Evolutionary conservation across 2,329 filamentous ascomycete genomes (phyloP), one percentile per base, ranked within the genome.

Genomic region (Oidium heveae): DNA sequence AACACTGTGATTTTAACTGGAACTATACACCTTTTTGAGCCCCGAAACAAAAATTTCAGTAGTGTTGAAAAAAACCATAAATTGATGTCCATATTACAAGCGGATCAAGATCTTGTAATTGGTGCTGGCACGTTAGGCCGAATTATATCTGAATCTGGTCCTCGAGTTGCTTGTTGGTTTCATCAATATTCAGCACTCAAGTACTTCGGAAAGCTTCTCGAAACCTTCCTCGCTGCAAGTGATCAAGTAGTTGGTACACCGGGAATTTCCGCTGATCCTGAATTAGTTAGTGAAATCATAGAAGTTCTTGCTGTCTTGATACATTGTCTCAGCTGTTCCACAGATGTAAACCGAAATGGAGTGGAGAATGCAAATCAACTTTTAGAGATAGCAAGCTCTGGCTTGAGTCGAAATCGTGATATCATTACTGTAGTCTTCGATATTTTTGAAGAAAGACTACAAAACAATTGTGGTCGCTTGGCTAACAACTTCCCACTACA

Each of bases 371-470:
- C 62, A 34, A 58, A 56, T 24, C 54, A 58, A 15, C 68, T 83
- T 13, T 65, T 83, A 36, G 71, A 74, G 37, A 76, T 79, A 69
- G 73, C 72, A 59, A 76, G 71, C 66, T 77, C 69, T 64, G 75
- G 65, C 57, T 70, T 72, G 59, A 68, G 68, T 24, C 71, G 75
- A 37, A 79, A 75, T 54, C 68, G 70, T 55, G 89, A 95, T 64
- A 81, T 96, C 54, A 75, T 94, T 54, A 79, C 77, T 12, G 76
- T 95, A 44, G 71, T 96, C 32, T 84, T 87, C 60, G 83, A 93
- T 57, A 85, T 89, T 1, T 81, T 96, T 60, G 91, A 96, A 61
- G 71, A 77, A 60, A 76, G 77, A 58, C 65, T 79, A 1, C 67
- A 74, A 47, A 66, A 66, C 15, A 67, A 71, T 57, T 67, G 69